phyloP scores from a whole-genome alignment of 2,329 filamentous ascomycete genomes.

The Diaporthe ampelina region DNA sequence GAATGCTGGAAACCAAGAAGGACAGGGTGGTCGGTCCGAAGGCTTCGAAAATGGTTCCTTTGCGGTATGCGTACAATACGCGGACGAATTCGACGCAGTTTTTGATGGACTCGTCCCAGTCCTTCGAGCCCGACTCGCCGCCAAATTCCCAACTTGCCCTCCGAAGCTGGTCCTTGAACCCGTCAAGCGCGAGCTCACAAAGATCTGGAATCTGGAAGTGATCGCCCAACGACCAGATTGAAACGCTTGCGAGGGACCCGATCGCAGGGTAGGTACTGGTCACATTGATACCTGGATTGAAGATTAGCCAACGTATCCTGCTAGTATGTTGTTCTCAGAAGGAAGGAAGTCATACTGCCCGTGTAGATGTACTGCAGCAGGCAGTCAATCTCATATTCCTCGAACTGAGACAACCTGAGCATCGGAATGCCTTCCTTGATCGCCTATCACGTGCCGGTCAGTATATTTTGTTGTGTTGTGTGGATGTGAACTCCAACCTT shows the following conservation, averaged over 20 bases:
- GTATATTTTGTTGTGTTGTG: neutral
- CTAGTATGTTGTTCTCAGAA: neutral
- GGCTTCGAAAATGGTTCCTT: neutral
- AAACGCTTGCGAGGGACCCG: neutral
- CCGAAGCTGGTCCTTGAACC: neutral
- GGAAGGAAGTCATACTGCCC: neutral
- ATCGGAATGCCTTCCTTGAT: neutral
- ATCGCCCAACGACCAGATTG: neutral
- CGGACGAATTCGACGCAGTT: neutral
- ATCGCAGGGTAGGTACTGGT: neutral
- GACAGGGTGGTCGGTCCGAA: neutral
- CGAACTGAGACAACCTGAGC: neutral
- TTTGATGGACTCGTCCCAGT: neutral
- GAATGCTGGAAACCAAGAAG: neutral
- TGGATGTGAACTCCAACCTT: neutral
- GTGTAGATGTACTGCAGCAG: constrained; percentile 21
- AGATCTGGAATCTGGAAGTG: neutral
- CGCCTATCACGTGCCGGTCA: neutral
- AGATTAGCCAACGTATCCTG: neutral
- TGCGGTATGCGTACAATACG: neutral
- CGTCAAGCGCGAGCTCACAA: neutral
- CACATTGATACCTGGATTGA: neutral
- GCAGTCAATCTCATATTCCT: neutral
- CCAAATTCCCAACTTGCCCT: neutral
- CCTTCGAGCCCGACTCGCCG: neutral